phyloP scores from a whole-genome alignment of 2,329 filamentous ascomycete species.

The Exophiala xenobiotica region DNA sequence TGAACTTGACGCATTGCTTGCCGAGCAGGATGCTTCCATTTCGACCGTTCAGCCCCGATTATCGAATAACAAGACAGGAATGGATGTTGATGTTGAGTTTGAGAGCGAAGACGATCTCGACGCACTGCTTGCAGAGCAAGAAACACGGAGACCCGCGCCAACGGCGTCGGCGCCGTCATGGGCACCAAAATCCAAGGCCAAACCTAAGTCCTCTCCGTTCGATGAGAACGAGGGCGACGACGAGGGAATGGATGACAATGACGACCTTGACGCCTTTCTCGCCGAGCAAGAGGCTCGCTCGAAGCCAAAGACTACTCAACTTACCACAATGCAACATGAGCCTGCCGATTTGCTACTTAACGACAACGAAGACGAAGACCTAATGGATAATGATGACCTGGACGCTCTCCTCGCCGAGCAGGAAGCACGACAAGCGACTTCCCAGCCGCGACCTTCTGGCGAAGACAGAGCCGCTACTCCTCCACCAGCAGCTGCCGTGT shows the following conservation, averaged over 20 bases:
- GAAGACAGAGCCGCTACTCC: background rate
- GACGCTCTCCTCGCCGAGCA: constrained; percentile 16
- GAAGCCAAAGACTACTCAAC: background rate
- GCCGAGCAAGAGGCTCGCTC: constrained; percentile 17
- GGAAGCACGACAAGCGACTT: constrained; percentile 1
- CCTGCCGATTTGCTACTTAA: no score
- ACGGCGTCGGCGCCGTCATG: background rate
- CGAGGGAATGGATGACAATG: constrained; percentile 16
- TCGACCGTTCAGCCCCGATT: background rate
- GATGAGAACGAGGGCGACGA: constrained; percentile 15
- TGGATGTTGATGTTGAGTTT: constrained; percentile 18
- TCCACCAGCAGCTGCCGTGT: background rate
- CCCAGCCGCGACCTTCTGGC: background rate
- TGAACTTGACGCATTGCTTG: constrained; percentile 26
- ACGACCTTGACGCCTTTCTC: constrained; percentile 20
- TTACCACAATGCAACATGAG: no score
- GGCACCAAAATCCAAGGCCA: constrained; percentile 1
- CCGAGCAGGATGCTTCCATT: constrained; percentile 19
- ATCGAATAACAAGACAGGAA: no score
- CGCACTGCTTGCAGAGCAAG: constrained; percentile 30
- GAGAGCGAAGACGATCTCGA: constrained; percentile 32
- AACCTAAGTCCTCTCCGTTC: constrained; percentile 7
- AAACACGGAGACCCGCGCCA: constrained; percentile 10
- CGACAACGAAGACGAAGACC: no score
- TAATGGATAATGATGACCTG: constrained; percentile 11